phyloP scores from a whole-genome alignment of 164 flowering plant genomes.

The Akebia trifoliata region DNA sequence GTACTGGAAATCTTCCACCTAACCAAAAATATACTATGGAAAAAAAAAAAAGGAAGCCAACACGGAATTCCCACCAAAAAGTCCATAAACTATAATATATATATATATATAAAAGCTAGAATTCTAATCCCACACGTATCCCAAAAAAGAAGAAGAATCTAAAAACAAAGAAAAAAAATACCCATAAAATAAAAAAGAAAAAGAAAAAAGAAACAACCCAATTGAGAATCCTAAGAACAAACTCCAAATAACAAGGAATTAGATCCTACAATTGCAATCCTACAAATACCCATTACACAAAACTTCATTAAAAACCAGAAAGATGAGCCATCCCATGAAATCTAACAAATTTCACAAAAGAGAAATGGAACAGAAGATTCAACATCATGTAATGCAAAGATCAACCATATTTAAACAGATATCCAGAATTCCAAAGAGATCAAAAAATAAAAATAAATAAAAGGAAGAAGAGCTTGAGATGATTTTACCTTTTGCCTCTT shows the following conservation, averaged over 20 bases:
- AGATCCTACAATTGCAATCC: neutral
- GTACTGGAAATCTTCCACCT: neutral
- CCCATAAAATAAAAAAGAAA: too few relatives aligned
- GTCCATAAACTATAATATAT: too few relatives aligned
- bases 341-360: neutral
- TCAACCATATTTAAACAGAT: neutral
- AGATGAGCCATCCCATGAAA: too few relatives aligned
- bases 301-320: neutral
- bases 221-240: neutral
- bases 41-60: too few relatives aligned
- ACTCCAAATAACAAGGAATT: neutral
- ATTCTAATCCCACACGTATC: too few relatives aligned
- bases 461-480: neutral
- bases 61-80: too few relatives aligned
- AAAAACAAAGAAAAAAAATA: too few relatives aligned
- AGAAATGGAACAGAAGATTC: slow-evolving; percentile 2
- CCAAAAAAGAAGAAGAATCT: too few relatives aligned
- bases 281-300: neutral
- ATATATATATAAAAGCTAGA: too few relatives aligned
- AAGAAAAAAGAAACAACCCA: neutral
- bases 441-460: too few relatives aligned
- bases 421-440: too few relatives aligned
- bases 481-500: slow-evolving; percentile 19
- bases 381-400: neutral
- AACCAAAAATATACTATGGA: neutral